A percentile compares a stretch with the other conserved stretches of the same genome.
Conservation (phyloP, 306 rosid genomes). For the Morella rubra region DNA sequence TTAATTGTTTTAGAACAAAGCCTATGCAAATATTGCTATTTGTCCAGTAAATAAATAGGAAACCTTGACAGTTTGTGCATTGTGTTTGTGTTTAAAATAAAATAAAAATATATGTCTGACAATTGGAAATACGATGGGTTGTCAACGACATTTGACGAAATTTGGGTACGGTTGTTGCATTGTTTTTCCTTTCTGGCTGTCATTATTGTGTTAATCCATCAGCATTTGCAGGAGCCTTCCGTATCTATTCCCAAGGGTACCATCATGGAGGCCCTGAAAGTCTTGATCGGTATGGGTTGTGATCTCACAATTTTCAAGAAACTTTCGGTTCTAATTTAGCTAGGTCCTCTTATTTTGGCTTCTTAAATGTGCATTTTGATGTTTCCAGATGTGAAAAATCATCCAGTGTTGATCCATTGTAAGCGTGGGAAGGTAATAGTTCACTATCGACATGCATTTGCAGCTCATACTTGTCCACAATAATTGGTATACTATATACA, state of each 20-base stretch:
- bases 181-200: neutral
- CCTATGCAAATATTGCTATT: no score
- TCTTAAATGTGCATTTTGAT: neutral
- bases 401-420: constrained; percentile 67
- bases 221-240: constrained; percentile 58
- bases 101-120: no score
- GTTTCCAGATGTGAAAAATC: constrained; percentile 58
- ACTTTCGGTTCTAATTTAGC: constrained; percentile 5
- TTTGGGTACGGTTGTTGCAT: neutral
- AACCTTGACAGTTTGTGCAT: neutral
- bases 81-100: neutral
- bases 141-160: constrained; percentile 18
- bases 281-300: constrained; percentile 58
- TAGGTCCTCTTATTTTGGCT: neutral
- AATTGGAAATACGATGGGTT: neutral
- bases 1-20: neutral
- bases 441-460: neutral
- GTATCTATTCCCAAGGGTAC: constrained; percentile 51
- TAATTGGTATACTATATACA: no score
- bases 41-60: neutral
- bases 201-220: constrained; percentile 1
- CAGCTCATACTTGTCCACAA: no score
- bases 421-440: constrained; percentile 59
- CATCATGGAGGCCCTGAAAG: constrained; percentile 71
- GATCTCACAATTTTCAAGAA: neutral